Base-by-base conservation (phyloP, 441 rosid genomes). In the Pelargonium cotyledonis region DNA sequence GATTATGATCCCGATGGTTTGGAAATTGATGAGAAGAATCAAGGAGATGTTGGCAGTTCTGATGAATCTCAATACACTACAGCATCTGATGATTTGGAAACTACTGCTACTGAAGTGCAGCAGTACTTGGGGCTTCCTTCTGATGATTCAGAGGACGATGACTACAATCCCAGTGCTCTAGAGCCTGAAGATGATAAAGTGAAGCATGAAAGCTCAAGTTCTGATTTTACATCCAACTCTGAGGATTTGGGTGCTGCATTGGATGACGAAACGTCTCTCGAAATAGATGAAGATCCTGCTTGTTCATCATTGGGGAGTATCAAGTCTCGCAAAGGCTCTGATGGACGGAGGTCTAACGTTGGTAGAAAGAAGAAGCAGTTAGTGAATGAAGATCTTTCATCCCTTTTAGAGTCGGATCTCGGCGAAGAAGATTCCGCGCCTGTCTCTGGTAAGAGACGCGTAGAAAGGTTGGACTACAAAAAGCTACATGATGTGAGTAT, bases 61-160 rank as follows among this genome's bases (percentile, higher is more conserved):
- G 89, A 86, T 68, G 96, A 80, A 26, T 89, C 92, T 57, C 87
- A 81, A 70, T 87, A 71, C 68, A 66, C 85, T 66, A 83, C 90
- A 74, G 80, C 86, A 66, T 89, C 96, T 70, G 93, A 87, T 29
- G 86, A 82, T 64, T 73, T 72, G 64, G 75, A 78, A 78, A 80
- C 76, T 61, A 64, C 84, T 21, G 73, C 78, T 51, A 76, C 79
- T 64, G 72, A 73, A 23, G 74, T 81, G 43, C 75, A 72, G 40
- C 75, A 72, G 40, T 26, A 19, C 57, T 21, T 73, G 73, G 84
- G 83, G 74, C 88, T 85, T 80, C 85, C 93, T 65, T 89, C 96
- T 65, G 99, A 92, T 73, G 97, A 90, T 80, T 90, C 99, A 4
- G 99, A 85, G 75, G 99, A 95, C 77, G 95, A 87, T 68, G 92